These are phyloP conservation scores for Kwoniella botswanensis DNA, from an alignment of 768 basidiomycete genomes.

Conservation along the genomic window DNA sequence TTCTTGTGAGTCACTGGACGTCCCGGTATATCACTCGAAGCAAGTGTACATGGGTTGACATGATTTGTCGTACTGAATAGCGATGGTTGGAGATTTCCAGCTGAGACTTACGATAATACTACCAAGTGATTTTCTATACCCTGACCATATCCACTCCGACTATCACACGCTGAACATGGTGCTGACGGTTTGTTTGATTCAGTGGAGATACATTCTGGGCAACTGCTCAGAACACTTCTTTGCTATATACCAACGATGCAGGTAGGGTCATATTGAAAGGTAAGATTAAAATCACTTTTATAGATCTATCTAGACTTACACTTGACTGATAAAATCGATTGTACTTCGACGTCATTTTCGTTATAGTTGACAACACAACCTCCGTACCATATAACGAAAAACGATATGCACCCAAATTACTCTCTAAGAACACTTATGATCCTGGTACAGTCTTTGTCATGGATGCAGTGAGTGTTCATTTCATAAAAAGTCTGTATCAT, in stretches of 20 bases:
- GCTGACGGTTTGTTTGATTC: neutral
- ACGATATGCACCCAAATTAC: conserved; percentile 54
- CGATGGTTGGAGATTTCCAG: conserved; percentile 41
- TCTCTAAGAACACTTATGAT: conserved; percentile 51
- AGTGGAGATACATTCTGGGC: conserved; percentile 55
- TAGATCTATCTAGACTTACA: neutral
- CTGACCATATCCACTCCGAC: neutral
- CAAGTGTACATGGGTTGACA: neutral
- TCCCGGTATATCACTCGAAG: neutral
- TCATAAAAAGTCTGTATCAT: neutral
- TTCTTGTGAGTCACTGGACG: conserved; percentile 25
- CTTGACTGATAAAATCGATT: too few relatives aligned
- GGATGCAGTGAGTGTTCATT: conserved; percentile 34
- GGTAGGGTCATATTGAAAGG: conserved; percentile 47
- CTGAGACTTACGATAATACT: conserved; percentile 51
- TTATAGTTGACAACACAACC: conserved; percentile 48
- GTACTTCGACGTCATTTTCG: too few relatives aligned
- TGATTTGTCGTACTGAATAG: conserved; percentile 10
- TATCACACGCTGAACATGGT: too few relatives aligned
- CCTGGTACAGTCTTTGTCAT: conserved; percentile 55
- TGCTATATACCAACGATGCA: conserved; percentile 36
- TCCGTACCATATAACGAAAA: conserved; percentile 56
- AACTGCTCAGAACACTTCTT: conserved; percentile 39
- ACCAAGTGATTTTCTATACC: conserved; percentile 44
- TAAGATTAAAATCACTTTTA: conserved; percentile 14